A percentile compares a stretch with the other conserved stretches of the same genome.
These are phyloP conservation scores for Gynandropsis gynandra DNA, from an alignment of 345 rosid species.

Conservation along the genomic window DNA sequence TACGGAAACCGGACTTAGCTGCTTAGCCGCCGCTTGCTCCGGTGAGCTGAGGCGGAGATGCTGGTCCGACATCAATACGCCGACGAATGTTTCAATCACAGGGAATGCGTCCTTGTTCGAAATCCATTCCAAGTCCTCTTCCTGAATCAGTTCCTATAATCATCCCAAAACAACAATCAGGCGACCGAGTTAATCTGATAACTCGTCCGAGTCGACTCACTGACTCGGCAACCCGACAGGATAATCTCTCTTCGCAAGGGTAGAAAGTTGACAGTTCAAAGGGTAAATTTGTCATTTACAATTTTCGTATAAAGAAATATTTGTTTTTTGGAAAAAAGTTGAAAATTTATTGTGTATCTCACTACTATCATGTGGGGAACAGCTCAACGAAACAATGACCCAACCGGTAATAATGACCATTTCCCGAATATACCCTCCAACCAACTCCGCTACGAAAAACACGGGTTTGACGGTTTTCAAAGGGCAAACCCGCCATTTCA, in stretches of 20 bases:
- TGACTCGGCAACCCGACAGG: background rate
- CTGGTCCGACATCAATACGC: conserved; percentile 21
- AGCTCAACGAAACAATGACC: conserved; percentile 43
- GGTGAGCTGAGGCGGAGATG: conserved; percentile 16
- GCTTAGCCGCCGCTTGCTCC: conserved; percentile 26
- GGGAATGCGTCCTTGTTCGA: conserved; percentile 73
- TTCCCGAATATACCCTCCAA: conserved; percentile 32
- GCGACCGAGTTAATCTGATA: conserved; percentile 17
- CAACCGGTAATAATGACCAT: background rate
- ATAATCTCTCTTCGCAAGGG: conserved; percentile 3
- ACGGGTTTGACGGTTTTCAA: background rate
- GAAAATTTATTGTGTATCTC: conserved; percentile 34
- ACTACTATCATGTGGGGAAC: conserved; percentile 36
- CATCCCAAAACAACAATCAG: background rate
- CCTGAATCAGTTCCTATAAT: conserved; percentile 41
- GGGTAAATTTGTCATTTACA: conserved; percentile 24
- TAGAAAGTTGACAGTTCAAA: background rate
- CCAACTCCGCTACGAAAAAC: background rate
- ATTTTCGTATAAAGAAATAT: background rate
- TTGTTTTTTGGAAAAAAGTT: conserved; percentile 7
- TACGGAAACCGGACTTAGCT: conserved; percentile 56
- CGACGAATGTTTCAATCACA: conserved; percentile 50
- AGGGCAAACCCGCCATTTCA: conserved; percentile 33
- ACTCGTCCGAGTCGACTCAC: conserved; percentile 18
- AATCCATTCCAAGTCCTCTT: conserved; percentile 88